Conservation (phyloP, 164 flowering plant genomes). For the Dillenia turbinata region DNA sequence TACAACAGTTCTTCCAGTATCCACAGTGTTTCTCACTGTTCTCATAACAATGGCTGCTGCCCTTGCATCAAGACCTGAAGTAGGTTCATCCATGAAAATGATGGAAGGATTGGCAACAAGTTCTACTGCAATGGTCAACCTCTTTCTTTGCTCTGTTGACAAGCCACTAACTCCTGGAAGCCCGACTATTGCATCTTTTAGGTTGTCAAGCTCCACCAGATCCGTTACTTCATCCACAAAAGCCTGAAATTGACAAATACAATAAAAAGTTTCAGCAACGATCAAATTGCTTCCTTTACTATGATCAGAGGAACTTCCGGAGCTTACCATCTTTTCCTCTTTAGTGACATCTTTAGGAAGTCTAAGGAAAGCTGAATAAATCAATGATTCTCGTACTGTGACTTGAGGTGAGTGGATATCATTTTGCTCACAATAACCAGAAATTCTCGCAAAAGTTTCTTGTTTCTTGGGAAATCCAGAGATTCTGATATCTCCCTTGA, state of each 20-base stretch:
- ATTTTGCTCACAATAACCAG: slow-evolving; percentile 7
- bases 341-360: slow-evolving; percentile 60
- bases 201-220: slow-evolving; percentile 73
- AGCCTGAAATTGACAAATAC: slow-evolving; percentile 27
- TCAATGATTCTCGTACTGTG: slow-evolving; percentile 40
- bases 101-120: slow-evolving; percentile 98
- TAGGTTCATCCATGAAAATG: slow-evolving; percentile 98
- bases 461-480: slow-evolving; percentile 68
- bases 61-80: slow-evolving; percentile 97
- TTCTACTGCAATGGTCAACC: slow-evolving; percentile 93
- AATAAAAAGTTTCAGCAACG: not conserved
- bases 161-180: slow-evolving; percentile 86
- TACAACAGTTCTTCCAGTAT: slow-evolving; percentile 94
- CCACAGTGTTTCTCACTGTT: slow-evolving; percentile 92
- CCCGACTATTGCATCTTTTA: slow-evolving; percentile 83
- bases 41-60: slow-evolving; percentile 99
- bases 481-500: slow-evolving; percentile 66
- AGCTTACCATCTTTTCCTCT: slow-evolving; percentile 50
- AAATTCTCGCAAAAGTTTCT: slow-evolving; percentile 74
- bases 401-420: too few species aligned
- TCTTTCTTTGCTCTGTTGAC: slow-evolving; percentile 94
- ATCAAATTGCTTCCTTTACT: too few species aligned
- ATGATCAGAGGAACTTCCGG: too few species aligned
- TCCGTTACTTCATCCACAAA: slow-evolving; percentile 94
- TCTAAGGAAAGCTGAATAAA: slow-evolving; percentile 70